These are phyloP conservation scores for Psilocybe azurescens DNA, from an alignment of 768 basidiomycete genomes.

Conservation along the genomic window DNA sequence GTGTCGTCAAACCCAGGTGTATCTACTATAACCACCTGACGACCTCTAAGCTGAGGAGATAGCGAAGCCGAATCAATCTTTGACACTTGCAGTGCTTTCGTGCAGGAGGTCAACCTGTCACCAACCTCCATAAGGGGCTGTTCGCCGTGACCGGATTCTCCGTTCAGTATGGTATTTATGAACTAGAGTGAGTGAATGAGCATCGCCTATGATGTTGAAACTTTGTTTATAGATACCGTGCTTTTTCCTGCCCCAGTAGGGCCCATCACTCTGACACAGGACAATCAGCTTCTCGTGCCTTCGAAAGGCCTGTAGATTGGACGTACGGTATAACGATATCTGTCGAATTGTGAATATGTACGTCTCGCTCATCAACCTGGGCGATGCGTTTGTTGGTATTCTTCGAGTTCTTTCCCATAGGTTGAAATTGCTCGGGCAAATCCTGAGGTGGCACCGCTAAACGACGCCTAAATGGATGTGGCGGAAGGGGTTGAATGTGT, in stretches of 20 bases:
- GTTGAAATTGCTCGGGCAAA: too few species aligned
- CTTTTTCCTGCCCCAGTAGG: constrained; percentile 15
- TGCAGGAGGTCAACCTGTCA: constrained; percentile 8
- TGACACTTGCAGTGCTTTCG: background rate
- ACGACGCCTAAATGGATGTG: too few species aligned
- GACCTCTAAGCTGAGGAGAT: background rate
- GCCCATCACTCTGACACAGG: constrained; percentile 3
- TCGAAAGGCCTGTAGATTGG: too few species aligned
- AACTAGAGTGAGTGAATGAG: background rate
- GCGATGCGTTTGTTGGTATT: too few species aligned
- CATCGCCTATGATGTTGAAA: too few species aligned
- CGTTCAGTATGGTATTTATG: constrained; percentile 9
- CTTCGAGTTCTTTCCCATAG: too few species aligned
- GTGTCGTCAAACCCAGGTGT: constrained; percentile 18
- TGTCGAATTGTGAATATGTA: too few species aligned
- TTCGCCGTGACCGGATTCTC: background rate
- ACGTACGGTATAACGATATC: background rate
- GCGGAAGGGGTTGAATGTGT: too few species aligned
- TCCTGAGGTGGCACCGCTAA: too few species aligned
- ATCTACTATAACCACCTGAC: constrained; percentile 7
- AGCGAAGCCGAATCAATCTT: background rate
- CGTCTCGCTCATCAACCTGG: too few species aligned
- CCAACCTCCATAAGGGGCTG: constrained; percentile 3
- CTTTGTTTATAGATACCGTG: constrained; percentile 14
- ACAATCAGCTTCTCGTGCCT: background rate